Evolutionary conservation across 306 rosid genomes (phyloP), one percentile per base, ranked within the genome.

Genomic region (Cicer chorassanicum): DNA sequence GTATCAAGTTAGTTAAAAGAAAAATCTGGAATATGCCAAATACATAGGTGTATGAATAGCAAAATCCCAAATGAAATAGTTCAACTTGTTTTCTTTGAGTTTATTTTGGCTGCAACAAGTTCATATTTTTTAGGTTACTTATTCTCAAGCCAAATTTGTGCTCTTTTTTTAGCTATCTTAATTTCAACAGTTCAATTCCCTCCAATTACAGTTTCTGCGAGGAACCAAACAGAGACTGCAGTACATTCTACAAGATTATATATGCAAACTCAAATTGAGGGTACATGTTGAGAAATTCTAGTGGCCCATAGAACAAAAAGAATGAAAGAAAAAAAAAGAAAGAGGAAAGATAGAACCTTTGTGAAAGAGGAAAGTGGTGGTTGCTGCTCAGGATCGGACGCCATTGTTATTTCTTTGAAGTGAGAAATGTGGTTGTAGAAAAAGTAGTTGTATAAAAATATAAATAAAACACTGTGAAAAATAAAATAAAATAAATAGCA

Each of bases 371-470:
- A 51, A 14, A 50, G 66, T 21, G 78, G 1, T 6, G 43, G 81
- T 68, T 62, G 88, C 68, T 62, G 88, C 68, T 84, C 88, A n/a
- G 76, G 83, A 71, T 87, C 91, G 12, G 91, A 78, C 19, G 89
- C 88, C 97, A 92, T 90, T 61, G 62, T 29, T 29, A 29, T 29
- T 29, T 4, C 16, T 44, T 44, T 10, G 42, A 48, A 11, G 61
- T 39, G 42, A 21, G 80, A 71, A 64, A 42, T 1, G 7, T 66
- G 65, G 10, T 21, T 12, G 40, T 45, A 43, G 54, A 49, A 9
- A 59, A 60, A 1, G 19, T 29, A 19, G 60, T 13, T 54, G 29
- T 9, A 15, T 48, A 43, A 12, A 16, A 57, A 42, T 39, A 66
- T 2, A 60, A 14, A 34, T 61, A 14, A 42, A 15, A 34, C 24